phyloP scores from a whole-genome alignment of 1,284 basidiomycete genomes.

The Trichosporon asahii region DNA sequence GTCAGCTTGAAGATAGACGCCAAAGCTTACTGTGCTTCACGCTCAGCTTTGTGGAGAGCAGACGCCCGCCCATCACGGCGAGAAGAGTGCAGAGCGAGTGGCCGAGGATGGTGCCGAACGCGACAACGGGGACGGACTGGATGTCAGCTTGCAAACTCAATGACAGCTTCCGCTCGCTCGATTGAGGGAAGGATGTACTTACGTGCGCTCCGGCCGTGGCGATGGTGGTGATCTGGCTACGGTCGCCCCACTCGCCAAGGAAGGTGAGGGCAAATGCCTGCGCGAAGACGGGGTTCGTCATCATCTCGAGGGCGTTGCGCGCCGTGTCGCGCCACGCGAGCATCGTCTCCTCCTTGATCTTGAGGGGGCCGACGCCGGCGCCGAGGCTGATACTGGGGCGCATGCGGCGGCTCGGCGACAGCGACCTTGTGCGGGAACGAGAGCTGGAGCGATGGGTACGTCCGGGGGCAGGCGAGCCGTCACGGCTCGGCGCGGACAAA shows the following conservation, averaged over 20 bases:
- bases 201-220: conserved; percentile 94
- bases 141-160: background rate
- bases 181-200: conserved; percentile 43
- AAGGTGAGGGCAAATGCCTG: conserved; percentile 95
- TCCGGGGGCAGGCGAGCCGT: conserved; percentile 1
- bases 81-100: conserved; percentile 84
- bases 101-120: conserved; percentile 83
- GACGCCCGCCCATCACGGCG: conserved; percentile 86
- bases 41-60: conserved; percentile 87
- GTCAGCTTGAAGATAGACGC: conserved; percentile 2
- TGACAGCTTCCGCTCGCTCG: too few species aligned
- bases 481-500: conserved; percentile 1
- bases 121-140: conserved; percentile 73
- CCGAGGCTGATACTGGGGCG: conserved; percentile 13
- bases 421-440: background rate
- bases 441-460: background rate
- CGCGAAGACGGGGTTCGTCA: conserved; percentile 89
- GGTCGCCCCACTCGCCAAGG: conserved; percentile 96
- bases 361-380: conserved; percentile 14
- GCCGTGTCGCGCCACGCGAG: conserved; percentile 12
- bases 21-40: conserved; percentile 76
- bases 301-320: conserved; percentile 59
- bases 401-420: background rate
- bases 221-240: conserved; percentile 96
- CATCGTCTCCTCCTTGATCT: conserved; percentile 16